Percentiles rank a stretch among this genome's conserved stretches.
phyloP scores from a whole-genome alignment of 768 basidiomycete species.

The Pleurotus ostreatus region DNA sequence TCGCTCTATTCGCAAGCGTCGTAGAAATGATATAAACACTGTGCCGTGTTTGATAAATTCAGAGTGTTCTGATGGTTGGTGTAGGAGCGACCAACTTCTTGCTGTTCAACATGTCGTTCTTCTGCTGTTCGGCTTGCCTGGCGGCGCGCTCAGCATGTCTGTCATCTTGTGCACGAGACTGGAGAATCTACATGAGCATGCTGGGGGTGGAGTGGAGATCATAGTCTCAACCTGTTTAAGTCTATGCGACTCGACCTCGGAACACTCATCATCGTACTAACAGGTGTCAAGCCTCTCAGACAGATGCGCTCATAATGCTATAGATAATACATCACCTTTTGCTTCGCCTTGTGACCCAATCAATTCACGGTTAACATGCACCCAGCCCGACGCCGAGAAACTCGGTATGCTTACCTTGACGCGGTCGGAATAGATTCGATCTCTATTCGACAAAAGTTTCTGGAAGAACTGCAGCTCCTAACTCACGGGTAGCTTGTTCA shows the following conservation, averaged over 20 bases:
- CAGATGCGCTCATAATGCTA: neutral
- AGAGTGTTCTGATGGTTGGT: neutral
- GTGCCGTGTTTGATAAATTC: constrained; percentile 2
- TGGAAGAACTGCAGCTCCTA: constrained; percentile 71
- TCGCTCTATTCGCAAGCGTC: constrained; percentile 62
- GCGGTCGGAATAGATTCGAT: constrained; percentile 63
- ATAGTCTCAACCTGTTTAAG: constrained; percentile 66
- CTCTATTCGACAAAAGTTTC: constrained; percentile 66
- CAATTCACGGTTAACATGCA: neutral
- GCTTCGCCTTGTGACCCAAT: constrained; percentile 43
- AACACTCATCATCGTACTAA: constrained; percentile 79
- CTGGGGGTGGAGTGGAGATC: constrained; percentile 2
- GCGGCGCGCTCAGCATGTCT: constrained; percentile 70
- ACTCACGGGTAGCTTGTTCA: neutral
- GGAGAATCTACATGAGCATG: constrained; percentile 7
- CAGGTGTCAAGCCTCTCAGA: constrained; percentile 4
- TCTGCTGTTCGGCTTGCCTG: constrained; percentile 73
- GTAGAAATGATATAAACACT: constrained; percentile 73
- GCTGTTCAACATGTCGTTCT: constrained; percentile 71
- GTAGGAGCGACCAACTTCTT: constrained; percentile 59
- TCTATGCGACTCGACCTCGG: constrained; percentile 64
- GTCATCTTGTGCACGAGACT: constrained; percentile 71
- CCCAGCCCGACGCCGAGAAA: constrained; percentile 10
- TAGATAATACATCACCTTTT: constrained; percentile 40
- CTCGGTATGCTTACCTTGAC: constrained; percentile 47